Base-by-base conservation (phyloP, 2,329 filamentous ascomycete genomes). In the Cladobotryum mycophilum region DNA sequence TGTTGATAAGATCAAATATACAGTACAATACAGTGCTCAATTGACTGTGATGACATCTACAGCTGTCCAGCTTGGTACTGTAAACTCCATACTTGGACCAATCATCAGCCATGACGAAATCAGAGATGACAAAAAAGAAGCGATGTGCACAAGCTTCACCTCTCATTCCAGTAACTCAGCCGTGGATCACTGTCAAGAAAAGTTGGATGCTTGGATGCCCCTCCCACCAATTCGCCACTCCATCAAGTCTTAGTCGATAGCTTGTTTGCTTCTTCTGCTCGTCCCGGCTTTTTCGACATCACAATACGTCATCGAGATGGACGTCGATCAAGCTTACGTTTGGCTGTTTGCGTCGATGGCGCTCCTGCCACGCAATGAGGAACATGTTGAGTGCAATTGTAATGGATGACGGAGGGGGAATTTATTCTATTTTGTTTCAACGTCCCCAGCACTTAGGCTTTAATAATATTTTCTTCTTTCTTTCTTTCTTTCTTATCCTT, bases 301-400 rank as follows among this genome's bases (percentile, higher is more conserved):
- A 51, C 40, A 17, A 17, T 40, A 51, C 49, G 49, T 51, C 49
- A 51, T 51, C 45, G 45, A 51, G 36, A 38, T 38, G 36, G 36
- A n/a, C 13, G 36, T 17, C 36, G 36, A 38, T 51, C 49, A 43
- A 40, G 45, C 38, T 51, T 51, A 40, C 30, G 42, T 30, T 43
- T 43, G 15, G 37, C n/a, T 42, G 40, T 17, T 42, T 22, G 36
- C 18, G 40, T 17, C 40, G n/a, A 25, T 38, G 38, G 44, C 45
- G 22, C n/a, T 15, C 14, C 48, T 43, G 48, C 30, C 33, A 30
- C 34, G 33, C 48, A 42, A 46, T 40, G 37, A 43, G 22, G 34
- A 22, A 8, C 6, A 37, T 18, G 38, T 34, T 47, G 49, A 34
- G 33, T 33, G 22, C 44, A 15, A 40, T 22, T 33, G 20, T 18